A percentile compares a stretch with the other conserved stretches of the same genome.
Conservation (phyloP, 345 rosid species). For the Citrus sinensis region DNA sequence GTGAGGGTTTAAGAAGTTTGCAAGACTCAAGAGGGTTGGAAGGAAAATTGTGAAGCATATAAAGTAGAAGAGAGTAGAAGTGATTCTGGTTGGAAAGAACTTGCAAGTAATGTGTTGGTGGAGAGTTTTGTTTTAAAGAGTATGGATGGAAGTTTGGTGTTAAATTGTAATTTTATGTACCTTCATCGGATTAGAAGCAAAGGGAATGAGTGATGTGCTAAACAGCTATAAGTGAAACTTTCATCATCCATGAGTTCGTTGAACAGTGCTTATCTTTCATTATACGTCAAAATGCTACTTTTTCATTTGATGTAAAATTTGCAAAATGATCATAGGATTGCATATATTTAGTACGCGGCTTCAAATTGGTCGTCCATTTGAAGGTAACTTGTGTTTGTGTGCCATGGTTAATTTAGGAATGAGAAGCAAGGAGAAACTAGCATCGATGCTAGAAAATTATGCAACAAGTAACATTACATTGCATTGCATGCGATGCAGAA, state of each 20-base stretch:
- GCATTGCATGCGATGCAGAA: constrained; percentile 7
- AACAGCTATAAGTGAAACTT: too few relatives aligned
- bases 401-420: too few relatives aligned
- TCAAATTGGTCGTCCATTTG: background rate
- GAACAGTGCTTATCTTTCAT: background rate
- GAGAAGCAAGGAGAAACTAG: background rate
- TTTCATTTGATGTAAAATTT: background rate
- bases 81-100: background rate
- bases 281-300: too few relatives aligned
- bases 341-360: background rate
- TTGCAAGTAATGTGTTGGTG: background rate
- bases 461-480: constrained; percentile 11
- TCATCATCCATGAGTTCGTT: too few relatives aligned
- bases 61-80: background rate
- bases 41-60: too few relatives aligned
- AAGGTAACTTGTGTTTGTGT: too few relatives aligned
- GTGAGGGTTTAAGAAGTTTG: background rate
- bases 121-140: background rate
- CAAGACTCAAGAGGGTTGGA: background rate
- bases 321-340: background rate
- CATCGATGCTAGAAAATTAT: constrained; percentile 6
- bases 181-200: background rate
- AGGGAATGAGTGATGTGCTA: too few relatives aligned
- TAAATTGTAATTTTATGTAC: background rate
- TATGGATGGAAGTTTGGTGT: background rate